phyloP scores from a whole-genome alignment of 208 protist species.

The Leishmania martiniquensis region DNA sequence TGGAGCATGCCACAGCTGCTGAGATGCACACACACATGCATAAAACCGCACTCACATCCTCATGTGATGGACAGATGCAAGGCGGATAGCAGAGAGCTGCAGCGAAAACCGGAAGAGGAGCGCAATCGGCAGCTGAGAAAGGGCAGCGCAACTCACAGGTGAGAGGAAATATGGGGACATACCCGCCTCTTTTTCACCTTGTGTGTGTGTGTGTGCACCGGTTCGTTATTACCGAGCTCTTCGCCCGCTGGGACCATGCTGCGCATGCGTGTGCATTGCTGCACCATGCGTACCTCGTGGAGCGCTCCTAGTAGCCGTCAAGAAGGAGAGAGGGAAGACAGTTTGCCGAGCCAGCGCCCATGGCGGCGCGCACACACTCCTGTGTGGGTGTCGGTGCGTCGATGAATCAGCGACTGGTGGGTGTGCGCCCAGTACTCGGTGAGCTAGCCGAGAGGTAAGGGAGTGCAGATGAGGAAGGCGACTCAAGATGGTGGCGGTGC shows the following conservation, averaged over 20 bases:
- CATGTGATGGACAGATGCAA: background rate
- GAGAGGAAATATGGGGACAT: slow-evolving; percentile 62
- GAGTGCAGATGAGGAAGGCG: background rate
- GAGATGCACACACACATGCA: background rate
- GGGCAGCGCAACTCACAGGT: background rate
- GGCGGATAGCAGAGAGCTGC: background rate
- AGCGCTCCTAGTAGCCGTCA: background rate
- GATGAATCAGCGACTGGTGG: background rate
- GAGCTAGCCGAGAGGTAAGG: background rate
- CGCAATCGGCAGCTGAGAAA: background rate
- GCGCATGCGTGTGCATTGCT: background rate
- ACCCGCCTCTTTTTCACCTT: slow-evolving; percentile 34
- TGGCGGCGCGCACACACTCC: background rate
- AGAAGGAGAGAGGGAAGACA: background rate
- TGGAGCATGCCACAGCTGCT: background rate
- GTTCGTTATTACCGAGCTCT: background rate
- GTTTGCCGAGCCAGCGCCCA: background rate
- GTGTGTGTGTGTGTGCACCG: background rate
- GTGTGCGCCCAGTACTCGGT: too few species aligned
- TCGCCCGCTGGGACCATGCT: background rate
- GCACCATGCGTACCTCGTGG: background rate
- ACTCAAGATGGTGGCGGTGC: background rate
- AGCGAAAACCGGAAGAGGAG: background rate
- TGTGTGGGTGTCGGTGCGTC: background rate
- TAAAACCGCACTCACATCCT: background rate